These are phyloP conservation scores for Didymella lethalis DNA, from an alignment of 2,329 filamentous ascomycete species.

Conservation along the genomic window DNA sequence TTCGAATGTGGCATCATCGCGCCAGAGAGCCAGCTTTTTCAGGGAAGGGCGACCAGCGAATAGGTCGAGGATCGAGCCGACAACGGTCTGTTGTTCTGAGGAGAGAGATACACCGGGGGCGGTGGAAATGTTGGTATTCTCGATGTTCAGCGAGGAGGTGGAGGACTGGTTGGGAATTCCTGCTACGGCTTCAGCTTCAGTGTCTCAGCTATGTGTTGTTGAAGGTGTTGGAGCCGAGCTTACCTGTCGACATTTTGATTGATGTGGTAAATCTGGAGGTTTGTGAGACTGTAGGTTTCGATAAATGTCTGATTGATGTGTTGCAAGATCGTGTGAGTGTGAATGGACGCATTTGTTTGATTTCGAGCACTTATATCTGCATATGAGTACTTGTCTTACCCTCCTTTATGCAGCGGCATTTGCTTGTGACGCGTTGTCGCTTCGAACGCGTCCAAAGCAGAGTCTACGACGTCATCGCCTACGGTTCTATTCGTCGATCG, in stretches of 20 bases:
- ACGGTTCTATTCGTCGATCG: slow-evolving; percentile 11
- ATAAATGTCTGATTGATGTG: slow-evolving; percentile 25
- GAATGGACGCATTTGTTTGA: slow-evolving; percentile 31
- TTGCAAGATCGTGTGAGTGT: slow-evolving; percentile 25
- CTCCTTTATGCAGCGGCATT: slow-evolving; percentile 13
- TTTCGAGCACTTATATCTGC: neutral
- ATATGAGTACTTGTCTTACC: neutral
- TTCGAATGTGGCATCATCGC: slow-evolving; percentile 63
- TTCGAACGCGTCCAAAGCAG: slow-evolving; percentile 9
- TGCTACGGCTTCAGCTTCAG: slow-evolving; percentile 17
- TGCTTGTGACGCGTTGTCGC: slow-evolving; percentile 4
- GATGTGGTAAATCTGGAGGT: slow-evolving; percentile 24
- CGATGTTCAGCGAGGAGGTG: slow-evolving; percentile 53
- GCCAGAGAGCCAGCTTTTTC: slow-evolving; percentile 67
- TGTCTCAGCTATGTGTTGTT: slow-evolving; percentile 3
- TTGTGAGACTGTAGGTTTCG: slow-evolving; percentile 30
- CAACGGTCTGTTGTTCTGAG: slow-evolving; percentile 61
- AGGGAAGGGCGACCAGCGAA: slow-evolving; percentile 68
- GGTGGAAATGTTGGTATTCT: slow-evolving; percentile 63
- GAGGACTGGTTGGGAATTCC: slow-evolving; percentile 14
- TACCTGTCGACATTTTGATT: slow-evolving; percentile 45
- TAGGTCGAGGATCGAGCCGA: slow-evolving; percentile 68
- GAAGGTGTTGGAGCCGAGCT: neutral
- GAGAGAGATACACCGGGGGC: slow-evolving; percentile 61
- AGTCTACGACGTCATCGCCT: slow-evolving; percentile 22